A percentile compares a stretch with the other conserved stretches of the same genome.
These are phyloP conservation scores for Amphibolis antarctica DNA, from an alignment of 106 monocot genomes.

Conservation along the genomic window DNA sequence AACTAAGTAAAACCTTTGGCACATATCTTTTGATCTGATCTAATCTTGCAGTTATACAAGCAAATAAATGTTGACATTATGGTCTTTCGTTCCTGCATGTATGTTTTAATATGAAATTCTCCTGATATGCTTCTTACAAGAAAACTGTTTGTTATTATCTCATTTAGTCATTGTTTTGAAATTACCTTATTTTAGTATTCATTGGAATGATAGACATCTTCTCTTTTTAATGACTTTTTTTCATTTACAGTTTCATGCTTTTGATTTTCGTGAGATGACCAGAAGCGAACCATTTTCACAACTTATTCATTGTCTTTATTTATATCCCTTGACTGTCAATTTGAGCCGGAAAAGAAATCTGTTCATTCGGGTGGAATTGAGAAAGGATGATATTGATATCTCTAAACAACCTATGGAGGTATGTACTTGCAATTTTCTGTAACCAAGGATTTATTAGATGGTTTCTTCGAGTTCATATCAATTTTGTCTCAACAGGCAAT, in stretches of 20 bases:
- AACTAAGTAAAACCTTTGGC: background rate
- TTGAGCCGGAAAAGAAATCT: slow-evolving; percentile 94
- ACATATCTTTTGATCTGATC: too few species aligned
- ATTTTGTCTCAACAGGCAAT: slow-evolving; percentile 36
- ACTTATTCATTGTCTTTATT: slow-evolving; percentile 75
- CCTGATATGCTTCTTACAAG: too few species aligned
- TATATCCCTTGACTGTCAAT: slow-evolving; percentile 81
- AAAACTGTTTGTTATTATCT: too few species aligned
- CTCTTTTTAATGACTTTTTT: background rate
- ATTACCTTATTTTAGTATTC: too few species aligned
- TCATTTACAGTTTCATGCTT: slow-evolving; percentile 63
- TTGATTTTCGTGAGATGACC: slow-evolving; percentile 84
- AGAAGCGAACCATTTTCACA: slow-evolving; percentile 91
- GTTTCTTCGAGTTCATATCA: background rate
- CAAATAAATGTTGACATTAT: too few species aligned
- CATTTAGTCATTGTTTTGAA: too few species aligned
- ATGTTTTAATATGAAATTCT: too few species aligned
- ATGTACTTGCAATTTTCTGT: slow-evolving; percentile 3
- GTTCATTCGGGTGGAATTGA: slow-evolving; percentile 78
- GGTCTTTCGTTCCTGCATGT: too few species aligned
- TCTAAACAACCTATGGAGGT: slow-evolving; percentile 84
- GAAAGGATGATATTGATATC: slow-evolving; percentile 80
- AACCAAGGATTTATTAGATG: background rate
- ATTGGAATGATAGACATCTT: background rate
- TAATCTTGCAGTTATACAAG: too few species aligned